These are phyloP conservation scores for Tulasnella calospora DNA, from an alignment of 768 basidiomycete genomes.

Conservation along the genomic window DNA sequence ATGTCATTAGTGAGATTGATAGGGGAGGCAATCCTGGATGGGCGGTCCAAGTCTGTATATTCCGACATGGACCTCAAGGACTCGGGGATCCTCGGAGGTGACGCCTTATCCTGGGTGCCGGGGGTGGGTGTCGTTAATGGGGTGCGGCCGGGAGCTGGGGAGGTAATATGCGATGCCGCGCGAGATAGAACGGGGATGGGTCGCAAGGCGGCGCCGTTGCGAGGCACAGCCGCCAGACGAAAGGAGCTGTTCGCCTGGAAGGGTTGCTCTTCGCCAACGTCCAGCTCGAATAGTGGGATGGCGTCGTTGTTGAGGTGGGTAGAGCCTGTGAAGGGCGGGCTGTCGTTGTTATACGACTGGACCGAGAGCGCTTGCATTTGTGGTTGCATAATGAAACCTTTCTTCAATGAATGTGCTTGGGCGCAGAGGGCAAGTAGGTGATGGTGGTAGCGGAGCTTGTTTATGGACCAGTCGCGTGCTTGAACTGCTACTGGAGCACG, in stretches of 20 bases:
- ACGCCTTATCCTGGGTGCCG: conserved; percentile 11
- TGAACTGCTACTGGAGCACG: background rate
- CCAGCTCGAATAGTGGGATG: conserved; percentile 22
- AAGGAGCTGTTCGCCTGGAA: background rate
- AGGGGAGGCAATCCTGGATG: conserved; percentile 23
- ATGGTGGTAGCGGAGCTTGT: background rate
- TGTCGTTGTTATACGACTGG: conserved; percentile 31
- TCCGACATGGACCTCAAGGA: conserved; percentile 19
- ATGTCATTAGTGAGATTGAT: conserved; percentile 25
- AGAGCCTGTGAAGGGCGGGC: conserved; percentile 29
- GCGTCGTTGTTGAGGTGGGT: conserved; percentile 16
- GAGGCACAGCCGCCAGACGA: conserved; percentile 10
- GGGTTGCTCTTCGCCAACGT: background rate
- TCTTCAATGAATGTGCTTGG: conserved; percentile 3
- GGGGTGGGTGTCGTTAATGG: background rate
- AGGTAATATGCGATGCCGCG: background rate
- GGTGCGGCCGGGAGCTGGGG: background rate
- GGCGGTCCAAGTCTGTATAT: conserved; percentile 23
- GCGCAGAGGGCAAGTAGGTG: background rate
- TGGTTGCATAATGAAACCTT: conserved; percentile 18
- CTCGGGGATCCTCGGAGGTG: background rate
- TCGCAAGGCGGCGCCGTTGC: background rate
- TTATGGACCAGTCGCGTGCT: background rate
- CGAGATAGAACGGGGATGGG: conserved; percentile 22
- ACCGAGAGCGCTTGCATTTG: conserved; percentile 22